These are phyloP conservation scores for Parachaetomium inaequale DNA, from an alignment of 495 filamentous ascomycete species.

Conservation along the genomic window DNA sequence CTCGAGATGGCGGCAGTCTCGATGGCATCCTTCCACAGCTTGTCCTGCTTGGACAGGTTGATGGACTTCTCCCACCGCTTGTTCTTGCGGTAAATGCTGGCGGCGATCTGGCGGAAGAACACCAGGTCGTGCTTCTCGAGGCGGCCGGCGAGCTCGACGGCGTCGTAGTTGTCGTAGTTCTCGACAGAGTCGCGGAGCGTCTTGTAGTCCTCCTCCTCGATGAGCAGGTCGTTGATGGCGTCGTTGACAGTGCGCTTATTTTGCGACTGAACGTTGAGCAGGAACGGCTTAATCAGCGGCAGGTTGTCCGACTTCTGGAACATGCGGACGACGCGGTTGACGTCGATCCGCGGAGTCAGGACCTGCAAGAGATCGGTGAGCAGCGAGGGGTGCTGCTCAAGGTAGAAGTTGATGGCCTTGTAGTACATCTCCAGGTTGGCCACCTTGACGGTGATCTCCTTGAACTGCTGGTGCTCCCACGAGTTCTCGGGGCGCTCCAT, in stretches of 20 bases:
- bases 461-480: conserved; percentile 99
- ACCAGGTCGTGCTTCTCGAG: conserved; percentile 95
- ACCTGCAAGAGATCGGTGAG: conserved; percentile 92
- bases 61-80: conserved; percentile 99
- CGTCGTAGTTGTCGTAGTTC: conserved; percentile 98
- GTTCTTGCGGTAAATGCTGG: conserved; percentile 98
- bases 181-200: conserved; percentile 95
- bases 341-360: conserved; percentile 89
- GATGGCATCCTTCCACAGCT: conserved; percentile 99
- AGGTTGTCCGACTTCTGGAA: conserved; percentile 98
- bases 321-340: conserved; percentile 96
- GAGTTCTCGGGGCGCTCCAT: conserved; percentile 98
- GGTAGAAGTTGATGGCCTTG: conserved; percentile 94
- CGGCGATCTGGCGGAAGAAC: conserved; percentile 98
- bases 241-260: conserved; percentile 98
- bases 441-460: conserved; percentile 97
- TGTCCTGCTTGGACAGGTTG: conserved; percentile 95
- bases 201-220: conserved; percentile 99
- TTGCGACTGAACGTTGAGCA: conserved; percentile 92
- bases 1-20: conserved; percentile 95
- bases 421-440: conserved; percentile 99
- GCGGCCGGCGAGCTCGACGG: conserved; percentile 88
- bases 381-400: conserved; percentile 92
- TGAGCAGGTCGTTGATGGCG: conserved; percentile 96
- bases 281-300: conserved; percentile 97